Base-by-base conservation (phyloP, 495 filamentous ascomycete genomes). In the Pseudomonodictys pantanalensis region DNA sequence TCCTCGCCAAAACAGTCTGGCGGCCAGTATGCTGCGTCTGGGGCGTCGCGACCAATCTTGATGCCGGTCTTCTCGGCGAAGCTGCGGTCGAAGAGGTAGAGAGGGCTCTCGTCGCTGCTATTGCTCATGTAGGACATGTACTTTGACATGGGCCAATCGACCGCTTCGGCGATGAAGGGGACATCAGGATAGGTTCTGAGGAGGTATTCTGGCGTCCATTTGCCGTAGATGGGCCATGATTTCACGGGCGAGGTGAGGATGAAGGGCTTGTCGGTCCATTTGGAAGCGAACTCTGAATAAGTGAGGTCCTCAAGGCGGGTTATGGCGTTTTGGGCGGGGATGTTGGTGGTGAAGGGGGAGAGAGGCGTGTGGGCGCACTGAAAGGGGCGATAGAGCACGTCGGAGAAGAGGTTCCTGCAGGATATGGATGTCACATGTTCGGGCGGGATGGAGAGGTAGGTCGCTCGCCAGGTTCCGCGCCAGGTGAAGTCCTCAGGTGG, bases 41-140 rank as follows among this genome's bases (percentile, higher is more conserved):
- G 72, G 25, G 73, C 73, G 25, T 66, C 47, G 11, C 70, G 62
- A 22, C 87, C 86, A 17, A 89, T 77, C 18, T 75, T 75, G 30
- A 96, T 75, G 17, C 73, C 73, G 84, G 95, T 97, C 70, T 96
- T 97, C 61, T 91, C 85, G 7, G 87, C 90, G 65, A 98, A 98
- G 12, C 77, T 77, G 5, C 84, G 79, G 67, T 98, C 93, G 67
- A 98, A 98, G 20, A 98, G 80, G 68, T 97, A 98, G 1, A 98
- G 76, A 0, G 93, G 93, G 59, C 86, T 91, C 70, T 98, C 93
- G 58, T 98, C 93, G 23, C 75, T 73, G 72, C 79, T 91, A 68
- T 95, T 81, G 17, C 76, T 72, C 89, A 96, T 90, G 71, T 98
- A 98, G 44, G 86, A 78, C 25, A 83, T 77, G 71, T 98, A 98